Percentiles rank a stretch among this genome's conserved stretches.
Evolutionary conservation across 805 yeast genomes (phyloP).

Genomic region (Torulaspora delbrueckii): DNA sequence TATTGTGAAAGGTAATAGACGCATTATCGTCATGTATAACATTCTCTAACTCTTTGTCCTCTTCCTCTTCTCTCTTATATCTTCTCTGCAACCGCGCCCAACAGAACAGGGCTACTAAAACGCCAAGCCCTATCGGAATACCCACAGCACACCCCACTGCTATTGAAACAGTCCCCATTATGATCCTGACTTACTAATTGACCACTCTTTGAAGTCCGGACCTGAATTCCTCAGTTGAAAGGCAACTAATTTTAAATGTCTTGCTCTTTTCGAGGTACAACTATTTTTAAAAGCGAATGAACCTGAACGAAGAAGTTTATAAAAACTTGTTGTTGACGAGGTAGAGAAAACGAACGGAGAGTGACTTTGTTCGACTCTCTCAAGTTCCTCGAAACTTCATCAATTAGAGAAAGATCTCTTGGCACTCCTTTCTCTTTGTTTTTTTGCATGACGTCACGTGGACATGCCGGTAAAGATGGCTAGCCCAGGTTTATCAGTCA

Average conservation of each 20-base stretch:
- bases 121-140: conserved; percentile 42
- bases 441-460: neutral
- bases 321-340: neutral
- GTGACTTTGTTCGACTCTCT: neutral
- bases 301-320: neutral
- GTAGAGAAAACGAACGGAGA: neutral
- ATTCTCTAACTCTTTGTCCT: conserved; percentile 33
- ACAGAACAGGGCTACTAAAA: conserved; percentile 35
- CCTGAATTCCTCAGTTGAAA: neutral
- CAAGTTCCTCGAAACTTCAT: neutral
- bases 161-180: conserved; percentile 23
- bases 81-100: conserved; percentile 39
- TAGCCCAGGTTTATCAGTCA: neutral
- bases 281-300: neutral
- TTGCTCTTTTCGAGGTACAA: neutral
- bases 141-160: conserved; percentile 55
- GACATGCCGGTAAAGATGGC: neutral
- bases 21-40: conserved; percentile 34
- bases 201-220: neutral
- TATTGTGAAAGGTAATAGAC: conserved; percentile 33
- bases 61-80: conserved; percentile 37
- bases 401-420: neutral
- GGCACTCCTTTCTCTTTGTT: neutral
- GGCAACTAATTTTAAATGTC: neutral
- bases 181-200: conserved; percentile 1